phyloP scores from a whole-genome alignment of 345 rosid genomes.

The Euclidium syriacum region DNA sequence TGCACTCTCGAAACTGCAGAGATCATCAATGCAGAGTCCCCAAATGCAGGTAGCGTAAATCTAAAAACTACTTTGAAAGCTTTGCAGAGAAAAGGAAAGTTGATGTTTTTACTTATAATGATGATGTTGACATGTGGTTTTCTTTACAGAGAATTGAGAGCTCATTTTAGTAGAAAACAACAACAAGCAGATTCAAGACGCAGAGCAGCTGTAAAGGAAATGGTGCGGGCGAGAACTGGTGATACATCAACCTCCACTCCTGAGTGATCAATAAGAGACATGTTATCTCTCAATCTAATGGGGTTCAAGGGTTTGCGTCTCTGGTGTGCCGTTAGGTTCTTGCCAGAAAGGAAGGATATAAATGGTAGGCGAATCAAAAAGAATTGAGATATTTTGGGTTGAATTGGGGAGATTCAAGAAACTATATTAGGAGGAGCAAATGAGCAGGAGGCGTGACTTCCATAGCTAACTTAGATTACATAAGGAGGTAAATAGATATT shows the following conservation, averaged over 20 bases:
- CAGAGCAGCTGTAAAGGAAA: constrained; percentile 98
- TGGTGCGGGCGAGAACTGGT: constrained; percentile 97
- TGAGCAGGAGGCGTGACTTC: background rate
- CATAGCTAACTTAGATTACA: constrained; percentile 13
- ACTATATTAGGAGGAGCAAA: constrained; percentile 9
- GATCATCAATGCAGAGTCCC: constrained; percentile 93
- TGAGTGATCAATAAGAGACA: constrained; percentile 35
- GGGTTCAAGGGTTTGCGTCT: background rate
- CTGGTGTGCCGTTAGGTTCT: background rate
- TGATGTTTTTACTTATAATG: constrained; percentile 2
- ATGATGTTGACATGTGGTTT: constrained; percentile 7
- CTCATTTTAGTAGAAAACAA: constrained; percentile 83
- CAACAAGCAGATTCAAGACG: constrained; percentile 95
- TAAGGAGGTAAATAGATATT: constrained; percentile 18
- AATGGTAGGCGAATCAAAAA: background rate
- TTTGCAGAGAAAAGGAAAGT: background rate
- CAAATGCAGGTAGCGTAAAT: constrained; percentile 78
- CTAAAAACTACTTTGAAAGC: background rate
- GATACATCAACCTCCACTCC: constrained; percentile 80
- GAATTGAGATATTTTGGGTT: background rate
- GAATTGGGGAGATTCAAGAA: constrained; percentile 8
- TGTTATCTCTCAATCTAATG: background rate
- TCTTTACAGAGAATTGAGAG: constrained; percentile 75
- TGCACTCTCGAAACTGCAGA: constrained; percentile 95
- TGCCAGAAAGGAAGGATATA: background rate